phyloP scores from a whole-genome alignment of 495 filamentous ascomycete species.

The Penicillium steckii region DNA sequence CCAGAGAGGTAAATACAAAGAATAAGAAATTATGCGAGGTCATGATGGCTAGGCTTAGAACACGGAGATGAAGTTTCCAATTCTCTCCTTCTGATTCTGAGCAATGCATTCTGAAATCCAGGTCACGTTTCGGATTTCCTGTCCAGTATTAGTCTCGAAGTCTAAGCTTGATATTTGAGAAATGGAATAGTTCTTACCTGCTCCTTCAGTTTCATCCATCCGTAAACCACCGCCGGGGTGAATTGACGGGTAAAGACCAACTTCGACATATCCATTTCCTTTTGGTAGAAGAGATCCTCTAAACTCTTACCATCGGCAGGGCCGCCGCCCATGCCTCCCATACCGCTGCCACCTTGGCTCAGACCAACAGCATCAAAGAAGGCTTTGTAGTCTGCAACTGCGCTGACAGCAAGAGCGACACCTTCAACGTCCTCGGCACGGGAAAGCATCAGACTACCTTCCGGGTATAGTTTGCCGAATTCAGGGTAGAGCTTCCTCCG shows the following conservation, averaged over 20 bases:
- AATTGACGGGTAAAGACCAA: constrained; percentile 94
- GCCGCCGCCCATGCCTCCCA: constrained; percentile 81
- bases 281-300: constrained; percentile 98
- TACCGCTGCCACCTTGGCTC: constrained; percentile 66
- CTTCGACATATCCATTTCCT: constrained; percentile 98
- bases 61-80: constrained; percentile 97
- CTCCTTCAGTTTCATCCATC: constrained; percentile 96
- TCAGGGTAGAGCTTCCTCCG: constrained; percentile 94
- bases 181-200: constrained; percentile 62
- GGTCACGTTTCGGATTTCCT: constrained; percentile 99
- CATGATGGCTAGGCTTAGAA: constrained; percentile 53
- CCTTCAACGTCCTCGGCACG: constrained; percentile 92
- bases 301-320: constrained; percentile 82
- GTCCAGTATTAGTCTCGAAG: constrained; percentile 23
- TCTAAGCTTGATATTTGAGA: background rate
- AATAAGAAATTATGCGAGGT: constrained; percentile 9
- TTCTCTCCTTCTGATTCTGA: constrained; percentile 98
- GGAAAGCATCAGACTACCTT: constrained; percentile 93
- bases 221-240: constrained; percentile 91
- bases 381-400: constrained; percentile 83
- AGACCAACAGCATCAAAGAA: constrained; percentile 94
- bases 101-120: constrained; percentile 99
- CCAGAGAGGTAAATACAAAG: constrained; percentile 20
- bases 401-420: constrained; percentile 88
- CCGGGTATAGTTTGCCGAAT: constrained; percentile 88